These are phyloP conservation scores for Amanita rubescens DNA, from an alignment of 768 basidiomycete genomes.

Conservation along the genomic window DNA sequence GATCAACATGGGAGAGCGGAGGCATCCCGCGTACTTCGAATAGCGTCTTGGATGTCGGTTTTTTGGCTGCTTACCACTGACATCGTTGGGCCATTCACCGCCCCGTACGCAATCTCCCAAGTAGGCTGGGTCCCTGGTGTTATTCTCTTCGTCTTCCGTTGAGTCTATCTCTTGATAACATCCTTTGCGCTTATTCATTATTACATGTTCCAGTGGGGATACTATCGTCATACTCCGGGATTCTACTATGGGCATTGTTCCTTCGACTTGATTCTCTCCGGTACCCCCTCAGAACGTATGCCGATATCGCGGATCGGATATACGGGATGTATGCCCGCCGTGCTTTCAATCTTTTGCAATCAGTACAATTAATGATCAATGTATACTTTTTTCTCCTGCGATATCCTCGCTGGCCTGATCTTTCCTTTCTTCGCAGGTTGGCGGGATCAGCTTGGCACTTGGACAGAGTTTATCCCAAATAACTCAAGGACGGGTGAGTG, in stretches of 20 bases:
- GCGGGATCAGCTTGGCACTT: conserved; percentile 33
- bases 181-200: neutral
- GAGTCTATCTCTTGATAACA: neutral
- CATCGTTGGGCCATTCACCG: conserved; percentile 54
- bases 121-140: conserved; percentile 49
- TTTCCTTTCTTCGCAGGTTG: conserved; percentile 22
- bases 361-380: conserved; percentile 48
- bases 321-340: conserved; percentile 41
- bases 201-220: conserved; percentile 30
- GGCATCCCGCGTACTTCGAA: conserved; percentile 40
- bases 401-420: neutral
- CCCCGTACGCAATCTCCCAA: conserved; percentile 37
- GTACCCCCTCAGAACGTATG: conserved; percentile 48
- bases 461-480: conserved; percentile 52
- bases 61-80: conserved; percentile 57
- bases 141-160: conserved; percentile 37
- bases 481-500: conserved; percentile 33
- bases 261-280: conserved; percentile 47
- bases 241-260: conserved; percentile 50
- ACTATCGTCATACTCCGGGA: conserved; percentile 47
- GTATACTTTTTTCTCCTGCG: conserved; percentile 24
- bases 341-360: conserved; percentile 42
- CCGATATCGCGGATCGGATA: conserved; percentile 49
- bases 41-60: conserved; percentile 41
- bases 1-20: conserved; percentile 18